A percentile compares a stretch with the other conserved stretches of the same genome.
Conservation (phyloP, 768 basidiomycete species). For the Russula compacta region DNA sequence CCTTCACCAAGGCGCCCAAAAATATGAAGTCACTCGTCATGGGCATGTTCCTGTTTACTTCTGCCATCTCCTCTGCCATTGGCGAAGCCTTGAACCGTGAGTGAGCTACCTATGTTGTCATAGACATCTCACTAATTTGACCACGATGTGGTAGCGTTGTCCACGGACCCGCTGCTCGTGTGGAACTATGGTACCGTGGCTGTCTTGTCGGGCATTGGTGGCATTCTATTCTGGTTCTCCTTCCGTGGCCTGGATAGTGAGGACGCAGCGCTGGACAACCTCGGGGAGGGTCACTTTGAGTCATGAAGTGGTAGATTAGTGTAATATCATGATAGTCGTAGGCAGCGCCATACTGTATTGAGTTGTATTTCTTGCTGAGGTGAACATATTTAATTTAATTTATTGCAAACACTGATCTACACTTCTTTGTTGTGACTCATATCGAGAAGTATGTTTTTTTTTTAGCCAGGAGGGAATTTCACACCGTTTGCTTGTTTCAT, state of each 20-base stretch:
- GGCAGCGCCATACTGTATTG: too few relatives aligned
- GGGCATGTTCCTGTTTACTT: conserved; percentile 37
- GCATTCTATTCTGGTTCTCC: conserved; percentile 41
- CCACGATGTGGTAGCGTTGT: conserved; percentile 31
- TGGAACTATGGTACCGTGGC: conserved; percentile 61
- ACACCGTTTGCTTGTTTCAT: too few relatives aligned
- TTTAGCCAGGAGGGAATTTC: too few relatives aligned
- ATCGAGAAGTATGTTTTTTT: too few relatives aligned
- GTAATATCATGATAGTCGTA: too few relatives aligned
- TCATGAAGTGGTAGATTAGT: background rate
- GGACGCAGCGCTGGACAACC: conserved; percentile 51
- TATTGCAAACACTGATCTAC: too few relatives aligned
- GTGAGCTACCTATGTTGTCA: conserved; percentile 22
- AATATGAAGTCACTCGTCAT: conserved; percentile 86
- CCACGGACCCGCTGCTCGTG: conserved; percentile 56
- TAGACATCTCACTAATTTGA: background rate
- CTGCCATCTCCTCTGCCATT: conserved; percentile 50
- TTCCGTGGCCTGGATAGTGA: conserved; percentile 46
- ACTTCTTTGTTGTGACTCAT: too few relatives aligned
- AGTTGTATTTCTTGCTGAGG: too few relatives aligned
- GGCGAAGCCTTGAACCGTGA: conserved; percentile 65
- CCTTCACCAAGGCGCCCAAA: conserved; percentile 81
- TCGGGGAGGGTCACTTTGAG: conserved; percentile 33
- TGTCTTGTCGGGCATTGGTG: conserved; percentile 41
- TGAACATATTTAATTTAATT: too few relatives aligned